These are phyloP conservation scores for Epicoccum sorghinum DNA, from an alignment of 2,329 filamentous ascomycete genomes.

Conservation along the genomic window DNA sequence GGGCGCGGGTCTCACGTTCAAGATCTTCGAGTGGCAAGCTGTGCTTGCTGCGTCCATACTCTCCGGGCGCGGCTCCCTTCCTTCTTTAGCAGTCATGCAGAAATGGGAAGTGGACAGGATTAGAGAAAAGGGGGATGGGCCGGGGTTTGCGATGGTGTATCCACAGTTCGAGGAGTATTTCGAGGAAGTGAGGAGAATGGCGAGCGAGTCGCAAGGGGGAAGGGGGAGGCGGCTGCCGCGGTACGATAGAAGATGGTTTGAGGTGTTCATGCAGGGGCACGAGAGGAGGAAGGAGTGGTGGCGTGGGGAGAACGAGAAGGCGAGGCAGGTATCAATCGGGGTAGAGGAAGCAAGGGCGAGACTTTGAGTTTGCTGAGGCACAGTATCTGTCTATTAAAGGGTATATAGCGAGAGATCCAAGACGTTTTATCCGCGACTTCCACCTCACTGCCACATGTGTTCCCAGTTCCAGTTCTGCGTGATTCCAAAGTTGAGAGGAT, in stretches of 20 bases:
- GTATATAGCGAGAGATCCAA: no score
- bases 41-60: slow-evolving; percentile 66
- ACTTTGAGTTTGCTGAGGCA: neutral
- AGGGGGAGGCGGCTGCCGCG: slow-evolving; percentile 52
- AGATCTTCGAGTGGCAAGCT: slow-evolving; percentile 72
- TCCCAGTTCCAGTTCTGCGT: slow-evolving; percentile 25
- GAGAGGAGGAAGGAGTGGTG: slow-evolving; percentile 65
- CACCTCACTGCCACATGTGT: slow-evolving; percentile 24
- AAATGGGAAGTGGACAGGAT: slow-evolving; percentile 65
- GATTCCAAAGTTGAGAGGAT: slow-evolving; percentile 16
- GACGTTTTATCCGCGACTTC: no score
- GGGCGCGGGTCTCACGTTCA: slow-evolving; percentile 62
- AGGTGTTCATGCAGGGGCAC: slow-evolving; percentile 61
- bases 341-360: neutral
- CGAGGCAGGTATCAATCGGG: slow-evolving; percentile 14
- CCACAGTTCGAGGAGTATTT: slow-evolving; percentile 72
- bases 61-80: slow-evolving; percentile 60
- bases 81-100: slow-evolving; percentile 56
- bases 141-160: slow-evolving; percentile 62
- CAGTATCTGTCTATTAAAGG: no score
- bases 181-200: slow-evolving; percentile 59
- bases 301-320: slow-evolving; percentile 57
- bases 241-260: slow-evolving; percentile 56
- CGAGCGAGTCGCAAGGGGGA: slow-evolving; percentile 54
- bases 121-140: slow-evolving; percentile 60